phyloP scores from a whole-genome alignment of 805 yeast species.

The Candida stauntonica region DNA sequence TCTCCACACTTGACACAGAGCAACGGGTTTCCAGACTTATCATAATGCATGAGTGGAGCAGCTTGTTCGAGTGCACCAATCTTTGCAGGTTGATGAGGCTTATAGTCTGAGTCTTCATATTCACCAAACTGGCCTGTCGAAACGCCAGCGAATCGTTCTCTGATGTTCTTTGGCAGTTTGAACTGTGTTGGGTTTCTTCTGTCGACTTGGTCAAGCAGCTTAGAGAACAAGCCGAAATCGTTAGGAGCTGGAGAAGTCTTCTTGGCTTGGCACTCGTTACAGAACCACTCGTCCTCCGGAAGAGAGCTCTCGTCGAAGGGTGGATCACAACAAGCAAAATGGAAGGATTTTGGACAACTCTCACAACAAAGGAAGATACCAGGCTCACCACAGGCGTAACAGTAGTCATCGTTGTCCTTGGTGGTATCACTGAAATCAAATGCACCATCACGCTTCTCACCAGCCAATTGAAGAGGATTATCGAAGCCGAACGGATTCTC shows the following conservation, averaged over 20 bases:
- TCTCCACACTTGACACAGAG: conserved; percentile 74
- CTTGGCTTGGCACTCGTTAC: conserved; percentile 65
- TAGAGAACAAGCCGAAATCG: conserved; percentile 42
- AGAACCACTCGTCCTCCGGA: conserved; percentile 90
- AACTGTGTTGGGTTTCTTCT: conserved; percentile 63
- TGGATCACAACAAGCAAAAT: conserved; percentile 86
- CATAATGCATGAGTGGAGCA: conserved; percentile 62
- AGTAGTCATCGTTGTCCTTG: conserved; percentile 74
- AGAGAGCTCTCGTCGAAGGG: conserved; percentile 69
- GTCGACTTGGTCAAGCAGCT: conserved; percentile 54
- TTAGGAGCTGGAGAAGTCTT: conserved; percentile 32
- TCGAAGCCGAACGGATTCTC: conserved; percentile 44
- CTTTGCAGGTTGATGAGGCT: conserved; percentile 40
- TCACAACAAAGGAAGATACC: conserved; percentile 94
- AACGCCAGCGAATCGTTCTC: conserved; percentile 73
- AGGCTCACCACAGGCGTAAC: conserved; percentile 84
- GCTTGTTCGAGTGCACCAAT: conserved; percentile 45
- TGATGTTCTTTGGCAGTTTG: conserved; percentile 60
- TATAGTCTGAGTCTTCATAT: conserved; percentile 60
- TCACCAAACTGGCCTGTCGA: conserved; percentile 64
- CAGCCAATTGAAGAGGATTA: conserved; percentile 28
- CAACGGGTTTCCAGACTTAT: conserved; percentile 62
- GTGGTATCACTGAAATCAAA: conserved; percentile 30
- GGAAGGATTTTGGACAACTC: conserved; percentile 87
- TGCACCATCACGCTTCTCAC: conserved; percentile 29